Percentiles rank a stretch among this genome's conserved stretches.
Evolutionary conservation across 202 grass and related monocot genomes (phyloP).

Genomic region (Eragrostis tef): DNA sequence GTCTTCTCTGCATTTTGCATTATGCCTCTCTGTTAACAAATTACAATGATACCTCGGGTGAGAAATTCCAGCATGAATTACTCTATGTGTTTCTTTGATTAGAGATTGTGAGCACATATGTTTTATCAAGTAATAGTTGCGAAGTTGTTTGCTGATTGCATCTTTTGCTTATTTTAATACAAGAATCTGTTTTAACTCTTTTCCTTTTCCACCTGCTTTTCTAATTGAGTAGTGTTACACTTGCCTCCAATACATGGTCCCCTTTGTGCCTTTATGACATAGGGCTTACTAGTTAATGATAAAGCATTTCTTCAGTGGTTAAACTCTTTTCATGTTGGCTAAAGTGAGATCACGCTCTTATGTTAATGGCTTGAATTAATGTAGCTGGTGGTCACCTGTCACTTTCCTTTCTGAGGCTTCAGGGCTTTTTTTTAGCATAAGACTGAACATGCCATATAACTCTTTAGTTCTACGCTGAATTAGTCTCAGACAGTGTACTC

Average conservation of each 20-base stretch:
- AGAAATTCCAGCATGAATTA: conserved; percentile 28
- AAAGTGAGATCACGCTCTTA: conserved; percentile 48
- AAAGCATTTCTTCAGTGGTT: conserved; percentile 45
- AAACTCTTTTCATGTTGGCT: conserved; percentile 50
- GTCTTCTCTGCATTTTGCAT: neutral
- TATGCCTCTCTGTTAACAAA: neutral
- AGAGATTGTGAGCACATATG: neutral
- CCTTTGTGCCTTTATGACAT: conserved; percentile 48
- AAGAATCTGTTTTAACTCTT: conserved; percentile 40
- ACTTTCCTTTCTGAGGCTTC: conserved; percentile 31
- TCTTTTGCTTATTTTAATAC: conserved; percentile 44
- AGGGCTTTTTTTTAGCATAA: conserved; percentile 31
- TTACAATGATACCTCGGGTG: neutral
- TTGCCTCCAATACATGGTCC: conserved; percentile 45
- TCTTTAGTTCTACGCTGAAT: conserved; percentile 8
- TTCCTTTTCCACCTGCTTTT: conserved; percentile 46
- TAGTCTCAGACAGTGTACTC: neutral
- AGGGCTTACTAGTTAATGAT: conserved; percentile 43
- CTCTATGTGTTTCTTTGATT: conserved; percentile 4
- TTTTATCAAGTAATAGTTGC: conserved; percentile 42
- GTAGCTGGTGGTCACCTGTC: conserved; percentile 35
- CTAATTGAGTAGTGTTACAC: conserved; percentile 35
- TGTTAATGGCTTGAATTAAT: conserved; percentile 22
- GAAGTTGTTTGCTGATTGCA: conserved; percentile 36
- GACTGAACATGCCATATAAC: neutral